Evolutionary conservation across 352 stramenopile species (phyloP).

Genomic region (Phytophthora nicotianae): DNA sequence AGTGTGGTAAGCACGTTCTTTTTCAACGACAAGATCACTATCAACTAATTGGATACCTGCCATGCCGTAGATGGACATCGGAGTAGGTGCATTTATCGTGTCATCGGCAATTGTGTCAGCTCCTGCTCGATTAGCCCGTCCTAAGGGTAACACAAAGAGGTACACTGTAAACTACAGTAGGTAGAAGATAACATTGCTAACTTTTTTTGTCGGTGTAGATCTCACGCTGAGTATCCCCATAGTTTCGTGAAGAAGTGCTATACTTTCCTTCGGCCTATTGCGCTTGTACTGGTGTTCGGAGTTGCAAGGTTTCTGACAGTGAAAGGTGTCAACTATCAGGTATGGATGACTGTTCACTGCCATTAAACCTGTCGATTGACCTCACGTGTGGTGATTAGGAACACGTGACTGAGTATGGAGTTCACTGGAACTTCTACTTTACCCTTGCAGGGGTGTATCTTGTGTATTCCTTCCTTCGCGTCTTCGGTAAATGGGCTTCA

Average conservation of each 20-base stretch:
- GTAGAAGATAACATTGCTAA: too few relatives aligned
- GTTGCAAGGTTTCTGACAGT: conserved; percentile 75
- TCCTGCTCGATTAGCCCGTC: conserved; percentile 60
- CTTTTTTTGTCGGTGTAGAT: conserved; percentile 7
- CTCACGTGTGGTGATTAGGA: conserved; percentile 54
- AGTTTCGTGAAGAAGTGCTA: conserved; percentile 43
- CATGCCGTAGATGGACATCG: conserved; percentile 94
- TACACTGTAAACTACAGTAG: conserved; percentile 19
- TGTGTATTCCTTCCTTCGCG: conserved; percentile 60
- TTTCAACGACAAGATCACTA: not conserved
- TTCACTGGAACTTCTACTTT: conserved; percentile 99
- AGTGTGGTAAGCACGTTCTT: conserved; percentile 78
- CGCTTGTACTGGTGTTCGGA: conserved; percentile 71
- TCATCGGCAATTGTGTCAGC: conserved; percentile 83
- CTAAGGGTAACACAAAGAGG: conserved; percentile 25
- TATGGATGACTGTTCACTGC: conserved; percentile 10
- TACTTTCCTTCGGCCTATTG: conserved; percentile 71
- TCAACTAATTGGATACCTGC: conserved; percentile 7
- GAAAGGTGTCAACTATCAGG: conserved; percentile 88
- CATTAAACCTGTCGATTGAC: conserved; percentile 3
- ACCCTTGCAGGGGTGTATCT: conserved; percentile 91
- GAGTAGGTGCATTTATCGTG: conserved; percentile 94
- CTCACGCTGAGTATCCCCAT: conserved; percentile 6
- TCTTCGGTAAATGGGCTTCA: conserved; percentile 52
- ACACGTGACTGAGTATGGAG: conserved; percentile 98